phyloP scores from a whole-genome alignment of 73 alveolate species.

The Tetrahymena thermophila region DNA sequence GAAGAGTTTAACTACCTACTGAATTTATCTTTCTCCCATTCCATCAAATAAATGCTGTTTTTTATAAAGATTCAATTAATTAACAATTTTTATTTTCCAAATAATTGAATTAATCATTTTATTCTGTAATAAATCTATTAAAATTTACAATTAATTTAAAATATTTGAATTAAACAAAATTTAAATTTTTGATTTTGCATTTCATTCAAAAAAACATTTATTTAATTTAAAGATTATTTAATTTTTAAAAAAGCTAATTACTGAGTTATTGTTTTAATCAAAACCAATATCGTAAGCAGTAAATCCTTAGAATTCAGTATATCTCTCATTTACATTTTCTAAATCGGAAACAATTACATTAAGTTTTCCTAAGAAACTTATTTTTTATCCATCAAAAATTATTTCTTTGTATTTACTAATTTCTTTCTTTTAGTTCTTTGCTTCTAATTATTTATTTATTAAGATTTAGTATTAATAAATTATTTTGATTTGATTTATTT shows the following conservation, averaged over 20 bases:
- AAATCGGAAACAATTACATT: not conserved
- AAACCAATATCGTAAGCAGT: not conserved
- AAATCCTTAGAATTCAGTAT: not conserved
- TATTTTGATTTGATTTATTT: not conserved
- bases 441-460: not conserved
- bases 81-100: too few species aligned
- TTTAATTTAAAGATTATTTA: too few species aligned
- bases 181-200: too few species aligned
- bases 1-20: not conserved
- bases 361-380: not conserved
- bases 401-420: not conserved
- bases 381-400: not conserved
- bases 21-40: not conserved
- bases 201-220: too few species aligned
- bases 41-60: not conserved
- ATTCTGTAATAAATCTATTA: too few species aligned
- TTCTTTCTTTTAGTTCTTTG: not conserved
- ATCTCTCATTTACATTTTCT: not conserved
- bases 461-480: not conserved
- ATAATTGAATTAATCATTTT: too few species aligned
- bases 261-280: not conserved
- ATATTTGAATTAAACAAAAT: too few species aligned
- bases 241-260: too few species aligned
- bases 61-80: not conserved
- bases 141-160: too few species aligned